Evolutionary conservation across 2,329 filamentous ascomycete genomes (phyloP).

Genomic region (Madurella fahalii): DNA sequence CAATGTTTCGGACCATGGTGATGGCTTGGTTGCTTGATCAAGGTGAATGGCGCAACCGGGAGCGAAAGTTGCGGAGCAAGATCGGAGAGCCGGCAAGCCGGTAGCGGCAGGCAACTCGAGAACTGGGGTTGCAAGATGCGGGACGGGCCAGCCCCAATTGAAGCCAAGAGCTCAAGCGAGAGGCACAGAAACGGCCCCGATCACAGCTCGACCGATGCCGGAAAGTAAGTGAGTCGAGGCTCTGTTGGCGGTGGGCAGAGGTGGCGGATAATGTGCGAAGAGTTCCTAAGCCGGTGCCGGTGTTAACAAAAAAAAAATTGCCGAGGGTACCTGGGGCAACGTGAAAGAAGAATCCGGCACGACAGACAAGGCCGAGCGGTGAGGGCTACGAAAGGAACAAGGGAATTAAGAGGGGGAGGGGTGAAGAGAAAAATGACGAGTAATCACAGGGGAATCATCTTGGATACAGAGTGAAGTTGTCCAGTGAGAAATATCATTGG

Average conservation of each 20-base stretch:
- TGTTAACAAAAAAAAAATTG: constrained; percentile 21
- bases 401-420: constrained; percentile 11
- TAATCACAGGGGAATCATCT: constrained; percentile 26
- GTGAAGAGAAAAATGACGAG: constrained; percentile 5
- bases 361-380: constrained; percentile 2
- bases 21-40: constrained; percentile 10
- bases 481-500: constrained; percentile 8
- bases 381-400: constrained; percentile 8
- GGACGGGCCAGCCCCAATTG: constrained; percentile 10
- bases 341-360: constrained; percentile 6
- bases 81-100: constrained; percentile 7
- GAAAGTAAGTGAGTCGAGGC: constrained; percentile 1
- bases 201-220: constrained; percentile 12
- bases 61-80: constrained; percentile 11
- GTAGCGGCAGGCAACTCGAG: constrained; percentile 18
- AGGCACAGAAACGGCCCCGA: constrained; percentile 6
- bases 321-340: constrained; percentile 19
- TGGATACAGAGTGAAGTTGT: constrained; percentile 10
- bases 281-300: constrained; percentile 11
- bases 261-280: neutral
- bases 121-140: constrained; percentile 18
- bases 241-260: neutral
- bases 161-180: constrained; percentile 2
- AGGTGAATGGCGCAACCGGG: constrained; percentile 10
- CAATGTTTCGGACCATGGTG: constrained; percentile 86